Base-by-base conservation (phyloP, 2,329 filamentous ascomycete species). In the Colletotrichum sidae region DNA sequence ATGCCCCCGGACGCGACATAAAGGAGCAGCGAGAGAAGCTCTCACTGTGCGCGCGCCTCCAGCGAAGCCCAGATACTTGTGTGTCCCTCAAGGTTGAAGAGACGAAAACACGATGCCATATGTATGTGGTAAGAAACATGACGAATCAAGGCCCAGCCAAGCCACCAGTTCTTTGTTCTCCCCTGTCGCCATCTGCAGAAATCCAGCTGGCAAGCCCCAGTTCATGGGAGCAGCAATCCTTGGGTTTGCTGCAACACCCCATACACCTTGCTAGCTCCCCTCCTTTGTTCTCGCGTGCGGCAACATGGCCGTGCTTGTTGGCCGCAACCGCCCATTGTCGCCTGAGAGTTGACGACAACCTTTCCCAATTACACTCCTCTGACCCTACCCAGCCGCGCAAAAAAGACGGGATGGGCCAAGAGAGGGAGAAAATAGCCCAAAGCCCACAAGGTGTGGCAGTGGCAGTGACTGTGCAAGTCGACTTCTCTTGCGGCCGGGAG, bases 251-350 rank as follows among this genome's bases (percentile, higher is more conserved):
- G 13, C 46, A 12, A 49, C 41, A 65, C 62, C 58, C 46, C 58
- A 53, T 58, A 62, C 37, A 37, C 58, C 52, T 35, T n/a, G 39
- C 49, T 49, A 57, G 58, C 58, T 57, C 41, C 12, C 42, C 51
- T 59, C 25, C 64, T 67, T 67, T 67, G 64, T 67, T 65, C 64
- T 65, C 64, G 49, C 55, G 39, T 60, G 51, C 60, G 17, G 54
- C 39, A 45, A 47, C 60, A 59, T 67, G 60, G 60, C 44, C 60
- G 52, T 54, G 60, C 46, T 41, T 52, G 39, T 62, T 54, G 64
- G 50, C 64, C 64, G 64, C 64, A 67, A 67, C 59, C 64, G 64
- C 64, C 45, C 49, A 59, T 65, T 67, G 60, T 65, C 55, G 49
- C 50, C 37, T 55, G 42, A 55, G 46, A 52, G 58, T 56, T 56